phyloP scores from a whole-genome alignment of 78 protist species.

The Emiliania huxleyi region DNA sequence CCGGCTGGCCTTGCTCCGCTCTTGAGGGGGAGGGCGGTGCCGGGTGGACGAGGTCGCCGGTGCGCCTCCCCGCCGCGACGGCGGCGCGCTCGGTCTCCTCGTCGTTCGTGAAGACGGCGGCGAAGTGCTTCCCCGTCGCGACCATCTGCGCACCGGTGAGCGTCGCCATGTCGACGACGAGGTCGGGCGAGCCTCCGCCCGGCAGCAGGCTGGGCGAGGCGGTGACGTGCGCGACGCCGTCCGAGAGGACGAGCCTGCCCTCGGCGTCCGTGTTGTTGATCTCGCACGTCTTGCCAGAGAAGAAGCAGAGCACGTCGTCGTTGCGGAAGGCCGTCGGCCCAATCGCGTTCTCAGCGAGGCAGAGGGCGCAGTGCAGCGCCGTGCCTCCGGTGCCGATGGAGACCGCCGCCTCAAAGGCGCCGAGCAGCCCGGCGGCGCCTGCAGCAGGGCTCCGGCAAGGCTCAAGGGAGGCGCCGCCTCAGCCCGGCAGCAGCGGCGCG shows the following conservation, averaged over 20 bases:
- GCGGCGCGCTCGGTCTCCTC: not conserved
- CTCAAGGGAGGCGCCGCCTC: too few relatives aligned
- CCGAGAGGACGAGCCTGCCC: not conserved
- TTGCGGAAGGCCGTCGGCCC: not conserved
- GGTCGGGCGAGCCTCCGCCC: not conserved
- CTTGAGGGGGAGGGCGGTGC: too few relatives aligned
- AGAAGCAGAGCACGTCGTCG: not conserved
- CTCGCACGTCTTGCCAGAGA: not conserved
- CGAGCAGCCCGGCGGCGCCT: slow-evolving; percentile 12
- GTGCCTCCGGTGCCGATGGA: not conserved
- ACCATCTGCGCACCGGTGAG: slow-evolving; percentile 30
- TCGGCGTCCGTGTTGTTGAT: not conserved
- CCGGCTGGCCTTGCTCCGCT: too few relatives aligned
- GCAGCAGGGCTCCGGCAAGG: too few relatives aligned
- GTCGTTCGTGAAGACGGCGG: slow-evolving; percentile 11
- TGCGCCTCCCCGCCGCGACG: not conserved
- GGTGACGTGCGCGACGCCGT: not conserved
- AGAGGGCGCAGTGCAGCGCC: not conserved
- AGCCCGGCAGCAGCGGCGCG: too few relatives aligned
- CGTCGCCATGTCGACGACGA: slow-evolving; percentile 26
- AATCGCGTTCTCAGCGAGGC: not conserved
- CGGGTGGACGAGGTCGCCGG: slow-evolving; percentile 21
- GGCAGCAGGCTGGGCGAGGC: not conserved
- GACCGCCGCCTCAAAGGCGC: not conserved
- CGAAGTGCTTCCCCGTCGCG: slow-evolving; percentile 20